Evolutionary conservation across 768 basidiomycete species (phyloP).

Genomic region (Boletus rex-veris): DNA sequence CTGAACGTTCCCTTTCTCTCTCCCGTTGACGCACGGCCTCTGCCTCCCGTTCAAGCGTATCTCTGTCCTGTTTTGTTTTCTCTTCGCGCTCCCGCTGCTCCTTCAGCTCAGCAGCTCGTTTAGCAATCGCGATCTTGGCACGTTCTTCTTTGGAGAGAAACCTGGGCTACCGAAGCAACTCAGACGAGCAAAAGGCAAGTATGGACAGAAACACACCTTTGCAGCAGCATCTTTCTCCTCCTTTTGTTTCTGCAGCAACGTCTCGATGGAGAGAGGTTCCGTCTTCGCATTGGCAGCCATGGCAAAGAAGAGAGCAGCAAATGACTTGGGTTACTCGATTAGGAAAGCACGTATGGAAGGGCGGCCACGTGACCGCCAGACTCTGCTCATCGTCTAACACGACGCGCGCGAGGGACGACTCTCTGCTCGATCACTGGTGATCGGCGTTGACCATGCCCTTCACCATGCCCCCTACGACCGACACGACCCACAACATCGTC

Average conservation of each 20-base stretch:
- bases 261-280: slow-evolving; percentile 87
- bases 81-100: slow-evolving; percentile 70
- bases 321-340: slow-evolving; percentile 5
- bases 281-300: slow-evolving; percentile 40
- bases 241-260: slow-evolving; percentile 80
- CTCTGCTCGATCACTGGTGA: slow-evolving; percentile 17
- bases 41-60: slow-evolving; percentile 71
- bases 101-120: slow-evolving; percentile 78
- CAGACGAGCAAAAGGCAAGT: background rate
- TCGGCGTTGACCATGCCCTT: slow-evolving; percentile 16
- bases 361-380: slow-evolving; percentile 20
- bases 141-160: slow-evolving; percentile 93
- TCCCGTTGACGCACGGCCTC: slow-evolving; percentile 59
- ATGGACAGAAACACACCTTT: slow-evolving; percentile 52
- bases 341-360: slow-evolving; percentile 4
- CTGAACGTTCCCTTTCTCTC: slow-evolving; percentile 33
- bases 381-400: slow-evolving; percentile 21
- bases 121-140: slow-evolving; percentile 82
- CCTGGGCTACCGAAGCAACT: slow-evolving; percentile 61
- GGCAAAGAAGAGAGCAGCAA: slow-evolving; percentile 9
- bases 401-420: slow-evolving; percentile 16
- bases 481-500: slow-evolving; percentile 2
- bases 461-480: slow-evolving; percentile 8
- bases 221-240: slow-evolving; percentile 86
- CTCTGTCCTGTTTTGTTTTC: slow-evolving; percentile 54